Percentiles rank a stretch among this genome's conserved stretches.
Conservation (phyloP, 2,329 filamentous ascomycete species). For the Paecilomyces fulvus region DNA sequence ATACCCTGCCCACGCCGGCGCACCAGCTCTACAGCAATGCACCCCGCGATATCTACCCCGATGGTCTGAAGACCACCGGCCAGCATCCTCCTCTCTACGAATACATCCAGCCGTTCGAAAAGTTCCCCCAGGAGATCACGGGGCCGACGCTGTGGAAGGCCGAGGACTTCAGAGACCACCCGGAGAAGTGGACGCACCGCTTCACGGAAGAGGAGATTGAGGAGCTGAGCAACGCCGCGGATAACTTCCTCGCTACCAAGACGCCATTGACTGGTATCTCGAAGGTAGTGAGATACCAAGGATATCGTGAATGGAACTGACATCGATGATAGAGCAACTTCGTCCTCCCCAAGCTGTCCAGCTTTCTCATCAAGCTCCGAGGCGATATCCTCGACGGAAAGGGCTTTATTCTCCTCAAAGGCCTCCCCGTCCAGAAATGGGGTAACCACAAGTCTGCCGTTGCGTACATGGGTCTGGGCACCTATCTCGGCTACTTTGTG, state of each 20-base stretch:
- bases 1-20: conserved; percentile 26
- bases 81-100: conserved; percentile 64
- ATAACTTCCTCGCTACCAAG: conserved; percentile 58
- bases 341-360: conserved; percentile 48
- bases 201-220: conserved; percentile 59
- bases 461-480: conserved; percentile 84
- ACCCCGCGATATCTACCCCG: conserved; percentile 48
- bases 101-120: conserved; percentile 55
- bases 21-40: conserved; percentile 28
- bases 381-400: conserved; percentile 71
- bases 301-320: conserved; percentile 1
- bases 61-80: conserved; percentile 60
- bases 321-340: conserved; percentile 46
- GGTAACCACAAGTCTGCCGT: conserved; percentile 70
- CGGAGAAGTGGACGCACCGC: conserved; percentile 63
- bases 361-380: conserved; percentile 48
- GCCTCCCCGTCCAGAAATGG: conserved; percentile 70
- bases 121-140: conserved; percentile 62
- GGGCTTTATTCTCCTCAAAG: conserved; percentile 84
- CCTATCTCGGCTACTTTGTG: conserved; percentile 79
- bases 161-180: conserved; percentile 53
- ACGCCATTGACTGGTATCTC: conserved; percentile 64
- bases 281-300: conserved; percentile 42
- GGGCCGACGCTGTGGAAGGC: conserved; percentile 66
- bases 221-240: conserved; percentile 59